Conservation (phyloP, 169 alveolate species). For the Pseudocohnilembus persalinus region DNA sequence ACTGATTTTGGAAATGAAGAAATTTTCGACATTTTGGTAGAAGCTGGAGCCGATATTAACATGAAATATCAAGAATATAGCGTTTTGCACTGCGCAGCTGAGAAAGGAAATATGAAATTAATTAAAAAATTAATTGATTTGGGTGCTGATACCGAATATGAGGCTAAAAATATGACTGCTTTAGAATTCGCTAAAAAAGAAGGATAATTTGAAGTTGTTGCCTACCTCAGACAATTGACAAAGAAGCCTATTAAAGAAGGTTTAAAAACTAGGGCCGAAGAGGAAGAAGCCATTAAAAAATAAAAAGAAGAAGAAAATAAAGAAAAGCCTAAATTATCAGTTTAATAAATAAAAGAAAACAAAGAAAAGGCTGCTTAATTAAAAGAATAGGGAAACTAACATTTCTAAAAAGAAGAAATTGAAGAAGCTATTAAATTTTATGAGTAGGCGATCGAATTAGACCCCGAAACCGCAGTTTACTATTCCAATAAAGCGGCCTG, state of each 20-base stretch:
- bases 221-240: slow-evolving; percentile 17
- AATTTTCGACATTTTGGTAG: slow-evolving; percentile 21
- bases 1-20: slow-evolving; percentile 34
- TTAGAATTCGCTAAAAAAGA: slow-evolving; percentile 27
- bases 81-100: slow-evolving; percentile 36
- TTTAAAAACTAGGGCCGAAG: slow-evolving; percentile 8
- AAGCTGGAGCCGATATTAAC: slow-evolving; percentile 28
- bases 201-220: slow-evolving; percentile 22
- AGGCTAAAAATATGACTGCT: slow-evolving; percentile 18
- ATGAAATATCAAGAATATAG: slow-evolving; percentile 33
- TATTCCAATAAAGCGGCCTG: slow-evolving; percentile 34
- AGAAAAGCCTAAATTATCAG: background rate
- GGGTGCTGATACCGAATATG: slow-evolving; percentile 35
- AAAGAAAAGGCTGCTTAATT: background rate
- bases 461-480: slow-evolving; percentile 3
- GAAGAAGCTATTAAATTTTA: slow-evolving; percentile 18
- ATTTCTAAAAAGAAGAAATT: slow-evolving; percentile 7
- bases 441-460: slow-evolving; percentile 22
- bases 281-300: background rate
- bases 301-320: slow-evolving; percentile 20
- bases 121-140: slow-evolving; percentile 7
- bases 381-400: slow-evolving; percentile 23
- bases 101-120: slow-evolving; percentile 34
- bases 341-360: background rate
- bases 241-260: slow-evolving; percentile 3